Conservation (phyloP, 1,284 basidiomycete species). For the Anthracocystis panici-leucophaei region DNA sequence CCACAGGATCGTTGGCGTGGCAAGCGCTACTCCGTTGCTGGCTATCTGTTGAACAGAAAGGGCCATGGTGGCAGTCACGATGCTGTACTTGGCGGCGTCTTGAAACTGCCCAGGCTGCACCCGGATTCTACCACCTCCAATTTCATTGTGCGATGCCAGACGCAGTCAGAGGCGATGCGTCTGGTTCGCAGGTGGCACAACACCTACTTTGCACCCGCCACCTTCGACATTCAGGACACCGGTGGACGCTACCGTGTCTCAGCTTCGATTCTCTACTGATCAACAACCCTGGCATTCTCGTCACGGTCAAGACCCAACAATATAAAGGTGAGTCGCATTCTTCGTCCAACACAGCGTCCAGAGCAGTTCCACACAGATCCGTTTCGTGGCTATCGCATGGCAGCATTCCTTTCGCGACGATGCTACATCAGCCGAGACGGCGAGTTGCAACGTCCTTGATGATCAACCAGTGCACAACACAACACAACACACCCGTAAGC, state of each 20-base stretch:
- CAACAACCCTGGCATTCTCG: not conserved
- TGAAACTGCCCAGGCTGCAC: constrained; percentile 31
- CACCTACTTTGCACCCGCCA: constrained; percentile 51
- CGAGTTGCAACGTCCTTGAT: constrained; percentile 40
- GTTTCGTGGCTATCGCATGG: not conserved
- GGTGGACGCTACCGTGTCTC: constrained; percentile 54
- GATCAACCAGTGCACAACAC: constrained; percentile 27
- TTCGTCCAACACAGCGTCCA: constrained; percentile 19
- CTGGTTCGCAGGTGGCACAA: constrained; percentile 60
- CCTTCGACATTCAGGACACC: constrained; percentile 54
- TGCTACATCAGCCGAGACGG: constrained; percentile 12
- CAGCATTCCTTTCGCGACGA: constrained; percentile 26
- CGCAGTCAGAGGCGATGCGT: constrained; percentile 46
- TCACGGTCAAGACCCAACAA: not conserved
- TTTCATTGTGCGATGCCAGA: constrained; percentile 45
- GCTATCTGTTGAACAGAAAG: constrained; percentile 9
- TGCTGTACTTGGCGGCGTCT: constrained; percentile 35
- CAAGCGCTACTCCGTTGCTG: constrained; percentile 18
- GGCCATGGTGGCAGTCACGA: constrained; percentile 38
- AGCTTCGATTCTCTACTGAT: constrained; percentile 53
- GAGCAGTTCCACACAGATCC: constrained; percentile 3
- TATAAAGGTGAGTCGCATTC: constrained; percentile 43
- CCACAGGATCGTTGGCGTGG: constrained; percentile 43
- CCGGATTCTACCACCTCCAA: constrained; percentile 39
- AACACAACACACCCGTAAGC: constrained; percentile 21